phyloP scores from a whole-genome alignment of 2,329 filamentous ascomycete genomes.

The Ambrosiella cleistominuta region DNA sequence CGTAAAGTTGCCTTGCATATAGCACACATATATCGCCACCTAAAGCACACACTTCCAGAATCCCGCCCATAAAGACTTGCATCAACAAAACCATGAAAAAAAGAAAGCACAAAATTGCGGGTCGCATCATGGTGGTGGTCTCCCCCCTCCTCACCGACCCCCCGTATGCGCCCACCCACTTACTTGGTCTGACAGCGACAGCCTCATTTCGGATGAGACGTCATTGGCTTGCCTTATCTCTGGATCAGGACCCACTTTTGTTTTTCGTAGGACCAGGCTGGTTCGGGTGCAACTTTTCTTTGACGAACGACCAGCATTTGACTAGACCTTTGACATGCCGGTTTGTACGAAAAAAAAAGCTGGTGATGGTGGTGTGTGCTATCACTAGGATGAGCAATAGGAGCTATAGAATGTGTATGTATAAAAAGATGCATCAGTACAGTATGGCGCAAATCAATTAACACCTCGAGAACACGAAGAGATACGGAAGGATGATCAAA shows the following conservation, averaged over 20 bases:
- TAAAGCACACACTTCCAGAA: neutral
- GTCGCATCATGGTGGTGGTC: neutral
- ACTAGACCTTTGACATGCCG: neutral
- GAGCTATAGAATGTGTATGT: neutral
- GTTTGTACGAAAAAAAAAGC: neutral
- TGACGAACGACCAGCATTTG: neutral
- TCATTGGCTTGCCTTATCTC: slow-evolving; percentile 9
- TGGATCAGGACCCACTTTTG: slow-evolving; percentile 2
- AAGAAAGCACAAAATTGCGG: neutral
- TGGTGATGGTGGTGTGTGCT: neutral
- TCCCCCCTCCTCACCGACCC: neutral
- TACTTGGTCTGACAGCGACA: slow-evolving; percentile 9
- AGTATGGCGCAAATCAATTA: neutral
- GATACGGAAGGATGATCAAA: neutral
- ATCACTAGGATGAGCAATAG: neutral
- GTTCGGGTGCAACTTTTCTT: neutral
- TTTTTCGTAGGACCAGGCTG: neutral
- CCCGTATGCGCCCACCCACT: slow-evolving; percentile 1
- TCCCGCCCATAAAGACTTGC: neutral
- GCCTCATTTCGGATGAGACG: slow-evolving; percentile 11
- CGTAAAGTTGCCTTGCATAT: neutral
- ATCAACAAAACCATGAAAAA: neutral
- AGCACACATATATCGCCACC: neutral
- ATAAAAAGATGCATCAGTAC: neutral
- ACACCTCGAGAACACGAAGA: neutral